Evolutionary conservation across 495 filamentous ascomycete species (phyloP).

Genomic region (Neurospora discreta): DNA sequence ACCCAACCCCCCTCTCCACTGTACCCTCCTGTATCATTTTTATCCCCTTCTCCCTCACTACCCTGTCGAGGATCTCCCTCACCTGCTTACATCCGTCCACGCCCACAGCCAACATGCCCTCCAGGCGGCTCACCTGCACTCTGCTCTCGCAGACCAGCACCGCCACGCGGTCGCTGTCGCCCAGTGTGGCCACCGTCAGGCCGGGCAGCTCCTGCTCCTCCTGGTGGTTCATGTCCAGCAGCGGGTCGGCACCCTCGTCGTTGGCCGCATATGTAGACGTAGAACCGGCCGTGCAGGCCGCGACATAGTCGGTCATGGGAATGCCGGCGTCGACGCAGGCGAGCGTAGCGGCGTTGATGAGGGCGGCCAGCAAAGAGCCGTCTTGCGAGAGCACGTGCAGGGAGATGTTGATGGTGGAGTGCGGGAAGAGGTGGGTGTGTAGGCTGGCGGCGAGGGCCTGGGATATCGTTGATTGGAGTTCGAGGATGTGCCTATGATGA

Average conservation of each 20-base stretch:
- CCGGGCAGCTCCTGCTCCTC: slow-evolving; percentile 89
- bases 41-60: slow-evolving; percentile 55
- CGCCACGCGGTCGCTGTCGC: slow-evolving; percentile 58
- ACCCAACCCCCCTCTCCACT: slow-evolving; percentile 28
- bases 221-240: slow-evolving; percentile 74
- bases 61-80: slow-evolving; percentile 59
- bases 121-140: slow-evolving; percentile 63
- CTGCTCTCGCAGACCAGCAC: slow-evolving; percentile 77
- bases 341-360: slow-evolving; percentile 84
- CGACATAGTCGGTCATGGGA: slow-evolving; percentile 83
- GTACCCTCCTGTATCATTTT: slow-evolving; percentile 51
- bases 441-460: slow-evolving; percentile 61
- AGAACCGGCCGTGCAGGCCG: slow-evolving; percentile 77
- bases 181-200: slow-evolving; percentile 73
- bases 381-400: slow-evolving; percentile 85
- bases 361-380: slow-evolving; percentile 78
- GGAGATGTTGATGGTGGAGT: slow-evolving; percentile 70
- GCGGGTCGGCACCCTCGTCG: slow-evolving; percentile 65
- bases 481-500: slow-evolving; percentile 54
- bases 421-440: slow-evolving; percentile 80
- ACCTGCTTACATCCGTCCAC: slow-evolving; percentile 88
- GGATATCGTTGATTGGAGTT: slow-evolving; percentile 67
- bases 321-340: slow-evolving; percentile 91
- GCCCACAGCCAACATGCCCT: slow-evolving; percentile 84
- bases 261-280: slow-evolving; percentile 53